These are phyloP conservation scores for Kwoniella sp. DNA, from an alignment of 768 basidiomycete genomes.

Conservation along the genomic window DNA sequence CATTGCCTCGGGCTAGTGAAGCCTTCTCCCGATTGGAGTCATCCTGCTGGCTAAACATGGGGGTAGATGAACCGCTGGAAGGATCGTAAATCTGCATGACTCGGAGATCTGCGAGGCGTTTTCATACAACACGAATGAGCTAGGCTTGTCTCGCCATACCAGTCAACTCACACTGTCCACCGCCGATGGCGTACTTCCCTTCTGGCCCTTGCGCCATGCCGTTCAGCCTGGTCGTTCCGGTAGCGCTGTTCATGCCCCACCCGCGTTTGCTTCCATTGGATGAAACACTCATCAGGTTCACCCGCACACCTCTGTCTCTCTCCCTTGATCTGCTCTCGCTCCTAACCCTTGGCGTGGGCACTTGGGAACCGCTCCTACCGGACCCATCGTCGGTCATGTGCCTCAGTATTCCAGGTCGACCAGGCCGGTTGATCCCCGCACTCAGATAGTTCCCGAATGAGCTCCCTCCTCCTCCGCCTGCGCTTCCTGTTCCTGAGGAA, in stretches of 20 bases:
- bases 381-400: slow-evolving; percentile 33
- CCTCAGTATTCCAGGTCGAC: slow-evolving; percentile 36
- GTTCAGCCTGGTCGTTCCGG: slow-evolving; percentile 24
- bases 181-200: slow-evolving; percentile 47
- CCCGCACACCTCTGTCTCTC: slow-evolving; percentile 31
- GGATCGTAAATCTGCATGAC: slow-evolving; percentile 33
- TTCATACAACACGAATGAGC: too few relatives aligned
- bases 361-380: slow-evolving; percentile 13
- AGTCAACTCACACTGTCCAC: slow-evolving; percentile 43
- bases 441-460: not conserved
- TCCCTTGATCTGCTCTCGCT: slow-evolving; percentile 19
- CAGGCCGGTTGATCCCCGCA: slow-evolving; percentile 15
- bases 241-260: slow-evolving; percentile 23
- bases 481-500: not conserved
- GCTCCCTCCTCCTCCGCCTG: not conserved
- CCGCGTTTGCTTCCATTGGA: slow-evolving; percentile 17
- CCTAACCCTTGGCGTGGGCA: slow-evolving; percentile 18
- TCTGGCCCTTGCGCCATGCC: slow-evolving; percentile 50
- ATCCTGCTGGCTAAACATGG: slow-evolving; percentile 9
- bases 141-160: not conserved
- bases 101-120: slow-evolving; percentile 36
- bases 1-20: slow-evolving; percentile 38
- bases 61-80: slow-evolving; percentile 20
- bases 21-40: slow-evolving; percentile 15
- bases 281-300: slow-evolving; percentile 25